A percentile compares a stretch with the other conserved stretches of the same genome.
Conservation (phyloP, 352 stramenopile species). For the Pythium scleroteichum region DNA sequence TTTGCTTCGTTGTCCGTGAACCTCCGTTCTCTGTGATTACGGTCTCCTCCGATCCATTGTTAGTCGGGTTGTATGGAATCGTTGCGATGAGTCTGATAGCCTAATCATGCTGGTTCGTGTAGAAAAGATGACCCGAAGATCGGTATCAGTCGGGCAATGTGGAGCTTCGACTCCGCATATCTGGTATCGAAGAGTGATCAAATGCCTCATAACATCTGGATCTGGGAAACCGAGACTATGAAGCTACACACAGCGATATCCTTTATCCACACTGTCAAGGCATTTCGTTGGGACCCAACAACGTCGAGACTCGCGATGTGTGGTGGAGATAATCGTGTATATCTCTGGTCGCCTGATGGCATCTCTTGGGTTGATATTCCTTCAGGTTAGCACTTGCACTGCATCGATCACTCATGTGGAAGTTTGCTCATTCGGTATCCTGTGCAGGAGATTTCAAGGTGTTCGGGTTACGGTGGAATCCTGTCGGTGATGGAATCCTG, state of each 20-base stretch:
- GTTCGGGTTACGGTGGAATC: constrained; percentile 65
- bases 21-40: constrained; percentile 76
- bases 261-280: constrained; percentile 60
- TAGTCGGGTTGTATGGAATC: too few species aligned
- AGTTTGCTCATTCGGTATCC: neutral
- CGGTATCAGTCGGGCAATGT: constrained; percentile 62
- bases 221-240: constrained; percentile 78
- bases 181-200: constrained; percentile 78
- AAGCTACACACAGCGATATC: constrained; percentile 67
- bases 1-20: constrained; percentile 70
- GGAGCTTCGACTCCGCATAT: constrained; percentile 71
- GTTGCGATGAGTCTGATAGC: too few species aligned
- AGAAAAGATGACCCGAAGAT: constrained; percentile 77
- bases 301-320: constrained; percentile 55
- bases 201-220: constrained; percentile 86
- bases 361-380: constrained; percentile 79
- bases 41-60: constrained; percentile 68
- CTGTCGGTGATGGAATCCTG: constrained; percentile 48
- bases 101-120: constrained; percentile 2
- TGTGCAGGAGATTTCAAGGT: constrained; percentile 64
- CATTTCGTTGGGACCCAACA: constrained; percentile 62
- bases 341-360: constrained; percentile 63
- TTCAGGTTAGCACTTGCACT: constrained; percentile 25
- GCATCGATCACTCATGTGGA: neutral
- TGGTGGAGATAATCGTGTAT: constrained; percentile 61